These are phyloP conservation scores for Beta macrorhiza DNA, from an alignment of 179 eudicot genomes.

Conservation along the genomic window DNA sequence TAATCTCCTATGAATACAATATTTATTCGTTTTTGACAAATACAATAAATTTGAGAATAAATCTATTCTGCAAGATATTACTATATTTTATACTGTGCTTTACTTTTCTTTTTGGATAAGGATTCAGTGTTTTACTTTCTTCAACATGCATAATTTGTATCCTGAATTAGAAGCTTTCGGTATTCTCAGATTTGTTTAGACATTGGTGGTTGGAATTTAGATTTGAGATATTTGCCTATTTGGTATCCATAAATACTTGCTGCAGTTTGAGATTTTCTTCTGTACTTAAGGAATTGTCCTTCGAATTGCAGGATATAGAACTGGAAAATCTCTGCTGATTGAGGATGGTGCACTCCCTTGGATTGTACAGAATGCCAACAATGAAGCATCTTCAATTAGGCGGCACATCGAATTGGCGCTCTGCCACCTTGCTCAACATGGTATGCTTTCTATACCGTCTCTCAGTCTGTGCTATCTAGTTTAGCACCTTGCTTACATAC, in stretches of 20 bases:
- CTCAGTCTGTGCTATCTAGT: neutral
- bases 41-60: no score
- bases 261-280: no score
- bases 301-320: conserved; percentile 52
- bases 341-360: conserved; percentile 90
- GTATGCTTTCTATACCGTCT: conserved; percentile 37
- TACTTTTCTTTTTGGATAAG: no score
- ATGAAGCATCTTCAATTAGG: conserved; percentile 73
- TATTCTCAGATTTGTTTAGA: neutral
- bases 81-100: no score
- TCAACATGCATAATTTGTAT: neutral
- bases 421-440: conserved; percentile 89
- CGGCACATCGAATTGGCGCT: conserved; percentile 94
- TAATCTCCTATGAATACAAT: neutral
- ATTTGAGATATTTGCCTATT: neutral
- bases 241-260: no score
- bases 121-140: neutral
- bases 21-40: neutral
- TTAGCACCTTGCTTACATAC: neutral
- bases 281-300: neutral
- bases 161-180: neutral
- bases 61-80: no score
- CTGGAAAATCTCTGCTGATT: conserved; percentile 72
- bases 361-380: conserved; percentile 92
- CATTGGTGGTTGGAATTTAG: neutral